Evolutionary conservation across 345 rosid species (phyloP).

Genomic region (Dovyalis caffra): DNA sequence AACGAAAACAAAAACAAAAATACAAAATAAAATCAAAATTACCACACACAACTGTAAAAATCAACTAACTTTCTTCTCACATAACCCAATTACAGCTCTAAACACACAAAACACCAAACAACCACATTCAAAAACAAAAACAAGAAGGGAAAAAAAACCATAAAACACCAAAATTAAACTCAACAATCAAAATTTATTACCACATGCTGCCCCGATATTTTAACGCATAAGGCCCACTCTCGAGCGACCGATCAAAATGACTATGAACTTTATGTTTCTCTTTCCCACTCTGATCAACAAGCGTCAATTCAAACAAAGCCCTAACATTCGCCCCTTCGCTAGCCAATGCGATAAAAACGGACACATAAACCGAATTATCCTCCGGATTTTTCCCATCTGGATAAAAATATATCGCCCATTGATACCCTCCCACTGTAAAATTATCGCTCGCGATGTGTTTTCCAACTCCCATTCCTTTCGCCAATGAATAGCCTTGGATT

Average conservation of each 20-base stretch:
- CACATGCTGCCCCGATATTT: constrained; percentile 64
- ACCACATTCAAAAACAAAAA: not conserved
- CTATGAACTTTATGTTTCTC: constrained; percentile 68
- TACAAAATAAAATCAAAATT: not conserved
- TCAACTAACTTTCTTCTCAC: not conserved
- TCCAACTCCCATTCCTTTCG: constrained; percentile 69
- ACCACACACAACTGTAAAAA: not conserved
- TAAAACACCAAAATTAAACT: not conserved
- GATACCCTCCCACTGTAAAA: constrained; percentile 63
- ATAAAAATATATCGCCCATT: constrained; percentile 71
- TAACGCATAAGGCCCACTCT: constrained; percentile 64
- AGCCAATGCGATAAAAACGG: constrained; percentile 66
- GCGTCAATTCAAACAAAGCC: constrained; percentile 65
- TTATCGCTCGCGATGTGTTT: constrained; percentile 66
- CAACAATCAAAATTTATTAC: constrained; percentile 19
- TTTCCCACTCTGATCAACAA: constrained; percentile 71
- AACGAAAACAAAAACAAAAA: not conserved
- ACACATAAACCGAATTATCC: constrained; percentile 57
- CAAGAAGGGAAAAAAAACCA: too few relatives aligned
- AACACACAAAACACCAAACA: not conserved
- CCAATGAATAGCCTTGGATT: constrained; percentile 57
- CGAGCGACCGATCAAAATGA: constrained; percentile 69
- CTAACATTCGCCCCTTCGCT: constrained; percentile 69
- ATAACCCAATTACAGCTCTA: not conserved
- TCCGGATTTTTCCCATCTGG: constrained; percentile 71